Conservation (phyloP, 371 early-diverging fungal species). For the Phascolomyces articulosus region DNA sequence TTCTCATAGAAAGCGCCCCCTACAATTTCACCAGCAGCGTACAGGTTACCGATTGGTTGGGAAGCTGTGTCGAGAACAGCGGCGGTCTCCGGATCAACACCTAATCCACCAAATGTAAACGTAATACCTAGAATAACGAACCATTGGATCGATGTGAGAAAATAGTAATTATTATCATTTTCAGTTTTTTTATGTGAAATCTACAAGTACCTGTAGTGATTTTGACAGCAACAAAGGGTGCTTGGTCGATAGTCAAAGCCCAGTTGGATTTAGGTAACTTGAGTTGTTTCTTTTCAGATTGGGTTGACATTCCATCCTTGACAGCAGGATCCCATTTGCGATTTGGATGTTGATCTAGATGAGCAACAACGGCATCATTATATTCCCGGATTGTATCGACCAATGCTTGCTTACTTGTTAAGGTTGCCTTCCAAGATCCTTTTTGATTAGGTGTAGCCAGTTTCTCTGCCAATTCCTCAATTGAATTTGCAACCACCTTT, state of each 20-base stretch:
- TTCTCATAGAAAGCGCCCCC: conserved; percentile 20
- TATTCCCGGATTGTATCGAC: conserved; percentile 14
- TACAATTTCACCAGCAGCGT: conserved; percentile 21
- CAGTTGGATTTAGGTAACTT: conserved; percentile 18
- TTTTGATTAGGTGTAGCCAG: conserved; percentile 1
- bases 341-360: conserved; percentile 12
- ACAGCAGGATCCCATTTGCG: conserved; percentile 19
- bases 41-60: conserved; percentile 13
- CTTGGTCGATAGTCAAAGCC: conserved; percentile 19
- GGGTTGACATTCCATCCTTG: conserved; percentile 25
- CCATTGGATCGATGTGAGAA: neutral
- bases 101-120: conserved; percentile 24
- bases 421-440: conserved; percentile 13
- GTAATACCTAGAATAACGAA: conserved; percentile 18
- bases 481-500: conserved; percentile 16
- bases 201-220: conserved; percentile 24
- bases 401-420: conserved; percentile 11
- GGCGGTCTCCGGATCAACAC: conserved; percentile 16
- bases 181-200: no score
- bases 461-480: conserved; percentile 23
- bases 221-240: conserved; percentile 24
- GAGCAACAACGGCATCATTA: conserved; percentile 15
- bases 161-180: no score
- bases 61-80: conserved; percentile 11
- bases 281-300: conserved; percentile 15